Evolutionary conservation across 305 asterid genomes (phyloP).

Genomic region (Fraxinus platypoda): DNA sequence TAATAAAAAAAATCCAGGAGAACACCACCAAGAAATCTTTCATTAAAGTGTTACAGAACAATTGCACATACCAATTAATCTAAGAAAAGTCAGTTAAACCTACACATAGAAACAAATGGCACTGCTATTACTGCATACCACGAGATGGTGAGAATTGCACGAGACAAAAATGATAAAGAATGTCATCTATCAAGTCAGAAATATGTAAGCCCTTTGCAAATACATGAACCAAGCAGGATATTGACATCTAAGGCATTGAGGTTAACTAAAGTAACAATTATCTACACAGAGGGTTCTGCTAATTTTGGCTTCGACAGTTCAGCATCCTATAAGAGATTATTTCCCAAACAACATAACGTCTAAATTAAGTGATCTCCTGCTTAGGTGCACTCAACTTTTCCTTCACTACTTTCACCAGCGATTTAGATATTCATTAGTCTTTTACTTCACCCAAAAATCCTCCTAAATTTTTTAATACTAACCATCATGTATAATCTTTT

Average conservation of each 20-base stretch:
- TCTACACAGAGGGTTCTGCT: not conserved
- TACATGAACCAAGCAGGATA: not conserved
- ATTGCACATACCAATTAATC: not conserved
- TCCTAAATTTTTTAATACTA: conserved; percentile 8
- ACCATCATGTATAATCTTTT: conserved; percentile 10
- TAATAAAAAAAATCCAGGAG: conserved; percentile 16
- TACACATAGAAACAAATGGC: not conserved
- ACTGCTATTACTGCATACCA: not conserved
- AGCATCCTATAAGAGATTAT: not conserved
- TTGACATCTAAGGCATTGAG: not conserved
- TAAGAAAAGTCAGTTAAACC: not conserved
- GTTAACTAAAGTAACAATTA: not conserved
- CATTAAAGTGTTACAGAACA: not conserved
- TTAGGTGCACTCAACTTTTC: conserved; percentile 1
- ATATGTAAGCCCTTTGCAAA: not conserved
- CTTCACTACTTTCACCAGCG: not conserved
- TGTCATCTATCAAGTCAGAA: not conserved
- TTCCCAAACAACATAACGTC: not conserved
- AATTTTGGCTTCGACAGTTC: not conserved
- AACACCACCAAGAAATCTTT: not conserved
- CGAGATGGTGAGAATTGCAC: not conserved
- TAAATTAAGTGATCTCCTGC: not conserved
- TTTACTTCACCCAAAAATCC: conserved; percentile 2
- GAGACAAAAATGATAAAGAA: not conserved
- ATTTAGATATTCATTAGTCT: not conserved